Percentiles rank a stretch among this genome's conserved stretches.
Conservation (phyloP, 805 yeast genomes). For the Lipomyces chichibuensis region DNA sequence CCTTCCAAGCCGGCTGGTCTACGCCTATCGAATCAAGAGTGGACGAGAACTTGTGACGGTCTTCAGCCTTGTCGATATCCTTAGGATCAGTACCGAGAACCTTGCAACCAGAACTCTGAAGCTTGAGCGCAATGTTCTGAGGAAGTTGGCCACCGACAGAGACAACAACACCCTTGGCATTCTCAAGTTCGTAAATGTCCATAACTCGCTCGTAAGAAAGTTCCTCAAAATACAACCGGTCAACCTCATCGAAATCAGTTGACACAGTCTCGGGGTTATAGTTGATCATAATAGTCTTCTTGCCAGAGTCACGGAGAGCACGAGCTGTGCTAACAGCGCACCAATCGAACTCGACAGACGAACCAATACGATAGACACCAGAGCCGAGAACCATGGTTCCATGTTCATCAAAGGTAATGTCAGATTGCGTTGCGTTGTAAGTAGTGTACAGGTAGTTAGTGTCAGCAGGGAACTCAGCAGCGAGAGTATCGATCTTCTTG, state of each 20-base stretch:
- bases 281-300: conserved; percentile 92
- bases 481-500: conserved; percentile 94
- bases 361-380: conserved; percentile 99
- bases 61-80: conserved; percentile 96
- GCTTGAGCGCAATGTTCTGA: conserved; percentile 87
- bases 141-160: conserved; percentile 98
- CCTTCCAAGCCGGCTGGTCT: conserved; percentile 98
- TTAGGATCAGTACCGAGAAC: conserved; percentile 93
- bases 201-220: conserved; percentile 92
- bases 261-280: conserved; percentile 99
- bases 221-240: conserved; percentile 94
- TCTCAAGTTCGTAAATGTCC: conserved; percentile 94
- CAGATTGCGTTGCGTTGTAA: conserved; percentile 85
- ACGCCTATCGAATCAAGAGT: conserved; percentile 89
- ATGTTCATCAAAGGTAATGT: conserved; percentile 80
- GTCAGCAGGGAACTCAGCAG: conserved; percentile 98
- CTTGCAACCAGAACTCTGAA: conserved; percentile 80
- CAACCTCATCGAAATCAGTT: conserved; percentile 98
- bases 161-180: conserved; percentile 87
- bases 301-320: conserved; percentile 83
- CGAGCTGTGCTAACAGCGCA: conserved; percentile 98
- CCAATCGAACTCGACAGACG: conserved; percentile 99
- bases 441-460: conserved; percentile 96
- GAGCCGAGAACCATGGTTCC: conserved; percentile 96
- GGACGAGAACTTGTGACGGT: conserved; percentile 95